Evolutionary conservation across 2,329 filamentous ascomycete species (phyloP).

Genomic region (Arthrobotrys conoides): DNA sequence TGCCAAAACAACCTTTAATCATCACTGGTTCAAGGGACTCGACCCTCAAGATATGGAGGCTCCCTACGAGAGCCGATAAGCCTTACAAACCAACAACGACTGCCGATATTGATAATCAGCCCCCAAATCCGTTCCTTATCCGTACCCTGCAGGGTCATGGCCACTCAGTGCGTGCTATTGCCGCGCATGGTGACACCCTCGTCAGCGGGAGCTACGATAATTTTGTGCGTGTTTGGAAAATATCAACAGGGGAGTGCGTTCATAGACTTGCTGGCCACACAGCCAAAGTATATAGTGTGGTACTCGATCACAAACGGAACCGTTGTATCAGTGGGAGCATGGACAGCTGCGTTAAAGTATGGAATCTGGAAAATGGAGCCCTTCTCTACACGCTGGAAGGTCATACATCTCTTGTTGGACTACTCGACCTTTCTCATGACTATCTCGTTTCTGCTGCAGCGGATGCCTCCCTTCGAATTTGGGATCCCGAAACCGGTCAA

Average conservation of each 20-base stretch:
- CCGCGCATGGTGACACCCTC: conserved; percentile 93
- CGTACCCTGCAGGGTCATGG: conserved; percentile 87
- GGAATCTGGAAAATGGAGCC: conserved; percentile 88
- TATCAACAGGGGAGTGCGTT: conserved; percentile 90
- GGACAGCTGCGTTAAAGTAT: conserved; percentile 98
- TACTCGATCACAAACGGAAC: conserved; percentile 90
- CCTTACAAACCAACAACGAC: conserved; percentile 63
- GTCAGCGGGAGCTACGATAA: conserved; percentile 97
- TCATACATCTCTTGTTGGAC: conserved; percentile 89
- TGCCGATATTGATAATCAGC: conserved; percentile 62
- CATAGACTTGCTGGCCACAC: conserved; percentile 88
- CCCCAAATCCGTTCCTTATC: conserved; percentile 87
- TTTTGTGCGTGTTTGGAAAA: conserved; percentile 95
- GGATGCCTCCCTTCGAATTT: conserved; percentile 94
- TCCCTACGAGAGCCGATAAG: conserved; percentile 79
- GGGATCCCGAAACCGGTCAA: conserved; percentile 92
- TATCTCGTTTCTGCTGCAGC: conserved; percentile 94
- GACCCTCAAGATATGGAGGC: conserved; percentile 91
- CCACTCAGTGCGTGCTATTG: conserved; percentile 95
- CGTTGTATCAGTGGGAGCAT: conserved; percentile 98
- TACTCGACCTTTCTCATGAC: conserved; percentile 89
- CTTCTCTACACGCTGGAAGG: conserved; percentile 92
- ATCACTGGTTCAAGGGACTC: conserved; percentile 98
- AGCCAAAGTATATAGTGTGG: conserved; percentile 97
- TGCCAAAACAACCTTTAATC: conserved; percentile 94